Base-by-base conservation (phyloP, 345 rosid genomes). In the Carallia brachiata region DNA sequence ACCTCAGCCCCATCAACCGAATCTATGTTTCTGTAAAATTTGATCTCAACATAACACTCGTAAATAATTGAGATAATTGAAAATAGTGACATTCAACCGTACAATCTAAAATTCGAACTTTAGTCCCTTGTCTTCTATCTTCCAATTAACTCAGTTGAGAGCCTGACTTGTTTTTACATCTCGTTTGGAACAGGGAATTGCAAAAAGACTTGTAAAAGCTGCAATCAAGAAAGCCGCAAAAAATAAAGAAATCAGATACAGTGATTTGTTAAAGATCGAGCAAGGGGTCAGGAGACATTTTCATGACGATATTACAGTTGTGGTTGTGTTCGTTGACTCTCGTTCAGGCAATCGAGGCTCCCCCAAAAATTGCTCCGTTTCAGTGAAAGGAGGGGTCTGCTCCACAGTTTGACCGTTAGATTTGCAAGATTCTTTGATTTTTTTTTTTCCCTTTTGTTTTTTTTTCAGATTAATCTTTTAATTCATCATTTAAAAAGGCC, bases 321-420 rank as follows among this genome's bases (percentile, higher is more conserved):
- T 72, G 16, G 75, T 72, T 28, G 57, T 77, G 73, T 77, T 62
- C n/a, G 63, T 72, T 32, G 80, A 77, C 60, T 36, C 76, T 4
- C 62, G 50, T 16, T 47, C 71, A 36, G 56, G 63, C 44, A 65
- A 36, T 13, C 58, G 34, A 53, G 74, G 52, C 59, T 65, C 77
- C 61, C 58, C 2, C 36, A n/a, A 31, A 50, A 62, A 62, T 60
- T 50, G 68, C 59, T 80, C 88, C 0, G 7, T 87, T 18, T 91
- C 98, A 2, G 60, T 89, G 27, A 80, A 68, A 78, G 97, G 91
- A 48, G 73, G 69, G 61, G 48, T 58, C 40, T 5, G 44, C 1
- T 1, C 57, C 18, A 15, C 48, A 10, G 39, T 64, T 2, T 4
- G 31, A 61, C 40, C 50, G 63, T 9, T 70, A 65, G 63, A 61